Percentiles rank a stretch among this genome's conserved stretches.
phyloP scores from a whole-genome alignment of 352 stramenopile species.

The Albugo laibachii region DNA sequence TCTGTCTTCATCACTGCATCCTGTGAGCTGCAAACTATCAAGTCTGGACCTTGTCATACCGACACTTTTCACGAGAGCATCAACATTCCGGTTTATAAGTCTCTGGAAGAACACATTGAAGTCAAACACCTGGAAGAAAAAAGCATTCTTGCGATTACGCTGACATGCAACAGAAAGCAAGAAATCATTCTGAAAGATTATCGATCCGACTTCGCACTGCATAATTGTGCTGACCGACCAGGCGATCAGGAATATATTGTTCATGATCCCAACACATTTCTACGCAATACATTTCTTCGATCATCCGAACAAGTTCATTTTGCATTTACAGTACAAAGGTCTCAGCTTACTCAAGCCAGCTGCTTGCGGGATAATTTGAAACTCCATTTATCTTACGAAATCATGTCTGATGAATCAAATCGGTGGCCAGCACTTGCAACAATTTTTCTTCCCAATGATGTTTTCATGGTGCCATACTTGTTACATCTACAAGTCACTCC shows the following conservation, averaged over 20 bases:
- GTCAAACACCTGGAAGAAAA: constrained; percentile 15
- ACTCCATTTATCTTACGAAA: too few relatives aligned
- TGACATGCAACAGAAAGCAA: constrained; percentile 18
- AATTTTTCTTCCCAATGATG: too few relatives aligned
- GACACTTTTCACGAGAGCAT: too few relatives aligned
- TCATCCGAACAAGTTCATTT: constrained; percentile 17
- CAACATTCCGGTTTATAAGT: constrained; percentile 13
- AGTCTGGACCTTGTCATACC: too few relatives aligned
- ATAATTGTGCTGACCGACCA: neutral
- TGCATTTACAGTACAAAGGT: constrained; percentile 13
- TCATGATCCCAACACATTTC: constrained; percentile 17
- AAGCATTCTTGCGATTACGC: constrained; percentile 14
- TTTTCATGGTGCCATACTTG: too few relatives aligned
- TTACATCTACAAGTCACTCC: too few relatives aligned
- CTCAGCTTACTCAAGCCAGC: neutral
- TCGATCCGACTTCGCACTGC: constrained; percentile 4
- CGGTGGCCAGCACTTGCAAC: too few relatives aligned
- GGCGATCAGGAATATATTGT: neutral
- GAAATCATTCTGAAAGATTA: constrained; percentile 17
- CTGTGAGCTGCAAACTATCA: too few relatives aligned
- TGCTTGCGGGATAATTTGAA: too few relatives aligned
- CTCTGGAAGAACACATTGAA: constrained; percentile 15
- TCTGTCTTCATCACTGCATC: too few relatives aligned
- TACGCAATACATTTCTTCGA: constrained; percentile 13
- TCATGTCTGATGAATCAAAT: too few relatives aligned